phyloP scores from a whole-genome alignment of 129 eudicot species.

The Flaveria sonorensis region DNA sequence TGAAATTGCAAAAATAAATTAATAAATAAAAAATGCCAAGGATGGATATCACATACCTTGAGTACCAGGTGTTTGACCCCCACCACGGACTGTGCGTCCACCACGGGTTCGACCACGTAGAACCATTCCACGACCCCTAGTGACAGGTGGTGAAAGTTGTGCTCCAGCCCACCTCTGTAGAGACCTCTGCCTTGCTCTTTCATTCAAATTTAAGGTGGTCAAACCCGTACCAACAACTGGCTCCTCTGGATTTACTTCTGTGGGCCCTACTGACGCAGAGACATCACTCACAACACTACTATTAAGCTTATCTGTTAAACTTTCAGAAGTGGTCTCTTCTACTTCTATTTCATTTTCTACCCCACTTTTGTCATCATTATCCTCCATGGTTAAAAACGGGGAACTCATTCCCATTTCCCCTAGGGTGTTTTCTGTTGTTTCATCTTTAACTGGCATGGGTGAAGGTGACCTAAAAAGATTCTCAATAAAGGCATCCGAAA shows the following conservation, averaged over 20 bases:
- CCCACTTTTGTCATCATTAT: too few species aligned
- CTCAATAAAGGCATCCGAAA: conserved; percentile 37
- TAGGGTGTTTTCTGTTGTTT: conserved; percentile 15
- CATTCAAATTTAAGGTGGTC: conserved; percentile 52
- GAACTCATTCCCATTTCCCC: conserved; percentile 55
- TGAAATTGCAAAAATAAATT: not conserved
- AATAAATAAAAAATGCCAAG: too few species aligned
- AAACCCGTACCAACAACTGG: conserved; percentile 39
- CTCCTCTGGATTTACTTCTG: conserved; percentile 48
- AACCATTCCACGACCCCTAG: too few species aligned
- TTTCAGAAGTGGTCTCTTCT: too few species aligned
- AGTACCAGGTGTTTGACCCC: conserved; percentile 30
- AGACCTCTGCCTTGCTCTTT: conserved; percentile 63
- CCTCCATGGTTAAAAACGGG: not conserved
- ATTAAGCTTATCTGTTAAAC: not conserved
- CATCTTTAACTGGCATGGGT: conserved; percentile 48
- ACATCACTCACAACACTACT: conserved; percentile 8
- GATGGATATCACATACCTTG: conserved; percentile 32
- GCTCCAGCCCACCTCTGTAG: conserved; percentile 46
- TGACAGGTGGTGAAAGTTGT: not conserved
- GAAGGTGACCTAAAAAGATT: conserved; percentile 38
- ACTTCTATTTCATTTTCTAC: too few species aligned
- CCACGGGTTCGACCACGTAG: too few species aligned
- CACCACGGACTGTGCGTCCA: too few species aligned
- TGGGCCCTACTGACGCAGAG: conserved; percentile 29